phyloP scores from a whole-genome alignment of 345 rosid species.

The Eucalyptus cloeziana region DNA sequence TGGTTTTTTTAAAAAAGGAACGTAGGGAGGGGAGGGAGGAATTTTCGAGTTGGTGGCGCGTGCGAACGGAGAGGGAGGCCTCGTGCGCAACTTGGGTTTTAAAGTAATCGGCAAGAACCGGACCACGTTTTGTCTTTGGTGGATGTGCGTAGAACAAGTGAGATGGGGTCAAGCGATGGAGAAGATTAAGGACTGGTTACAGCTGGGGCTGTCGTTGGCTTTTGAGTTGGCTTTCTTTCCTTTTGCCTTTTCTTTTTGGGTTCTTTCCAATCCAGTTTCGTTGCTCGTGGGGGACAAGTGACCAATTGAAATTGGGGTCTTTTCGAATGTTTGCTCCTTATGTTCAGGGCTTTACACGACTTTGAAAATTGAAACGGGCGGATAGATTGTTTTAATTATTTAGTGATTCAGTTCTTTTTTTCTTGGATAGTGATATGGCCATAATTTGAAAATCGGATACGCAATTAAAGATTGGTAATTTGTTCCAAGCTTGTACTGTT shows the following conservation, averaged over 20 bases:
- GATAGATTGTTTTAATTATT: background rate
- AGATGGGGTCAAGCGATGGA: background rate
- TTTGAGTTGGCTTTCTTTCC: background rate
- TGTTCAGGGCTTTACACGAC: background rate
- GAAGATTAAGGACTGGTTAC: background rate
- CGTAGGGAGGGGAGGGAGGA: background rate
- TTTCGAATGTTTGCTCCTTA: background rate
- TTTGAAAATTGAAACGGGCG: fast-evolving
- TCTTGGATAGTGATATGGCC: fast-evolving
- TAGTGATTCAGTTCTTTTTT: background rate
- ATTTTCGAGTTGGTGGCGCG: background rate
- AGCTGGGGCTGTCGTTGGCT: background rate
- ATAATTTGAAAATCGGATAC: no score
- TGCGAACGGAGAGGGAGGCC: background rate
- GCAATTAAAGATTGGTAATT: fast-evolving
- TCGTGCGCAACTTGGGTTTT: background rate
- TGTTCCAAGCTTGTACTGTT: background rate
- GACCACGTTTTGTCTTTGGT: background rate
- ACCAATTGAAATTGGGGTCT: background rate
- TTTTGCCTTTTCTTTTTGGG: background rate
- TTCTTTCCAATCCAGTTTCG: background rate
- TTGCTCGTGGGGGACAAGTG: background rate
- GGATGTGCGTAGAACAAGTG: background rate
- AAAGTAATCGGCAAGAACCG: background rate
- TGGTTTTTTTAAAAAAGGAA: background rate